These are phyloP conservation scores for Colletotrichum cuscutae DNA, from an alignment of 2,329 filamentous ascomycete species.

Conservation along the genomic window DNA sequence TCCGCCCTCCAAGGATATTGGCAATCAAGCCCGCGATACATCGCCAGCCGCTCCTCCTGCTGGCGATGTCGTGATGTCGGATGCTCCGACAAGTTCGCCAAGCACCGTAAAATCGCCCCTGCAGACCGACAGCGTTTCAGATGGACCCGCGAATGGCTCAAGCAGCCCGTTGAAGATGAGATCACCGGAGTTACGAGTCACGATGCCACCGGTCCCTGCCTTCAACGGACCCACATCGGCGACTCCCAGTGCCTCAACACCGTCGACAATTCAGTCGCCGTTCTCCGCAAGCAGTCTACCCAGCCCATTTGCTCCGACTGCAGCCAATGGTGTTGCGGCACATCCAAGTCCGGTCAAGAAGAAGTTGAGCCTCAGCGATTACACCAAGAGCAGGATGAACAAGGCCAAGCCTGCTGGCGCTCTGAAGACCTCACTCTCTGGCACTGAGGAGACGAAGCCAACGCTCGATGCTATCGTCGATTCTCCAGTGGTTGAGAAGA, in stretches of 20 bases:
- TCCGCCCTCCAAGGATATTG: slow-evolving; percentile 30
- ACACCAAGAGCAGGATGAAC: slow-evolving; percentile 68
- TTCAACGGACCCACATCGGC: slow-evolving; percentile 55
- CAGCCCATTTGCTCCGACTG: slow-evolving; percentile 54
- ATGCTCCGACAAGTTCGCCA: slow-evolving; percentile 45
- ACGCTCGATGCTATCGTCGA: slow-evolving; percentile 48
- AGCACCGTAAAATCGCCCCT: slow-evolving; percentile 30
- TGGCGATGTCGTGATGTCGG: slow-evolving; percentile 41
- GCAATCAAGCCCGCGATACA: slow-evolving; percentile 26
- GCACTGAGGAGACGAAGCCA: slow-evolving; percentile 52
- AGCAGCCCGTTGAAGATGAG: slow-evolving; percentile 30
- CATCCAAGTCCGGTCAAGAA: slow-evolving; percentile 73
- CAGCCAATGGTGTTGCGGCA: slow-evolving; percentile 55
- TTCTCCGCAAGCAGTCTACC: slow-evolving; percentile 53
- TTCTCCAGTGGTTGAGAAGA: slow-evolving; percentile 45
- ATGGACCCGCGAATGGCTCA: slow-evolving; percentile 27
- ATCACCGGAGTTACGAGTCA: slow-evolving; percentile 60
- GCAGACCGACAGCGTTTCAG: background rate
- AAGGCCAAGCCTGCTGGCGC: slow-evolving; percentile 48
- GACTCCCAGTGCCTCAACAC: slow-evolving; percentile 52
- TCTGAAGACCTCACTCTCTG: slow-evolving; percentile 22
- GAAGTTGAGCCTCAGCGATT: slow-evolving; percentile 74
- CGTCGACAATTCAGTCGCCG: slow-evolving; percentile 61
- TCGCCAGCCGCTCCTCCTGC: slow-evolving; percentile 15
- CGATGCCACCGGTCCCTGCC: slow-evolving; percentile 65